phyloP scores from a whole-genome alignment of 169 alveolate genomes.

The Plasmodium yoelii region DNA sequence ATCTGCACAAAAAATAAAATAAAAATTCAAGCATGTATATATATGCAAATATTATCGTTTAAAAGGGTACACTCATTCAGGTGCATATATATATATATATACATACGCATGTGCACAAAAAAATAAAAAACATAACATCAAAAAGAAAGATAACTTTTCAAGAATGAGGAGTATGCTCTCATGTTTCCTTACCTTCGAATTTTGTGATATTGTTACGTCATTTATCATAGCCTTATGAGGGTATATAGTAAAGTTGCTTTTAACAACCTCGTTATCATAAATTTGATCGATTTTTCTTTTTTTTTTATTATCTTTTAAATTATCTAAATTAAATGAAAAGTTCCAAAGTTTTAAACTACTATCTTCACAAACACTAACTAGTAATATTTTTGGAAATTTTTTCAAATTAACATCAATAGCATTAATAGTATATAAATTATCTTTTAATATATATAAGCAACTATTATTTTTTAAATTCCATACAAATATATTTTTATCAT shows the following conservation, averaged over 20 bases:
- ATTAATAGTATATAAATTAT: constrained; percentile 65
- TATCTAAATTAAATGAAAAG: constrained; percentile 13
- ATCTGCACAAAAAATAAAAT: constrained; percentile 11
- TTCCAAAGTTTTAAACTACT: constrained; percentile 70
- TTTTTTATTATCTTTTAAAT: constrained; percentile 15
- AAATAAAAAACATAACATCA: not conserved
- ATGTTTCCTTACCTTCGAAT: constrained; percentile 33
- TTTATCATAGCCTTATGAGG: constrained; percentile 66
- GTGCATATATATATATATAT: not conserved
- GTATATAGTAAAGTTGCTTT: constrained; percentile 53
- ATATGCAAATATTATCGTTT: not conserved
- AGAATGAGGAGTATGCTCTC: too few relatives aligned
- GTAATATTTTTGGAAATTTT: constrained; percentile 22
- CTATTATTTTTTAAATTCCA: constrained; percentile 53
- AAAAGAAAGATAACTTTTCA: not conserved
- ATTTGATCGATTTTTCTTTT: constrained; percentile 51
- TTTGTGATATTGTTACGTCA: constrained; percentile 59
- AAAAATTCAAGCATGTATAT: not conserved
- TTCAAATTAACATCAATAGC: constrained; percentile 65
- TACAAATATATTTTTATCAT: constrained; percentile 69
- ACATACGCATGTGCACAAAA: not conserved
- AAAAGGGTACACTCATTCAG: not conserved
- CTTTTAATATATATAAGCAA: constrained; percentile 62
- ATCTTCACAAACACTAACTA: constrained; percentile 77
- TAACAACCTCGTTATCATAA: constrained; percentile 29